Conservation (phyloP, 1,284 basidiomycete species). For the Mycena citricolor region DNA sequence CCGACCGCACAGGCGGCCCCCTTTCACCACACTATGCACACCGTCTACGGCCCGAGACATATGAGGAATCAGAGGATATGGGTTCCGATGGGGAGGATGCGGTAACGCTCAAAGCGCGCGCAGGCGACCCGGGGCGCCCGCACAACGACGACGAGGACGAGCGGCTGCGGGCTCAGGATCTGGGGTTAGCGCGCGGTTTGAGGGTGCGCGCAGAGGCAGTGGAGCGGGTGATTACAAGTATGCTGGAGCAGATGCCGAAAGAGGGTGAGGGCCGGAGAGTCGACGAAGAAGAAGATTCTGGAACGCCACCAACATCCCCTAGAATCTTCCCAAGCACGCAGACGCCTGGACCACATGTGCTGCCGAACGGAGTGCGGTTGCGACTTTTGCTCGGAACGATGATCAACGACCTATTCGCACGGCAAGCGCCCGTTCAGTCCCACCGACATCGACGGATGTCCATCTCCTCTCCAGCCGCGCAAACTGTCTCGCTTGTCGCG, state of each 20-base stretch:
- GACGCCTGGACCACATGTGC: slow-evolving; percentile 49
- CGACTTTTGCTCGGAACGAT: slow-evolving; percentile 69
- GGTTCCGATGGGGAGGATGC: slow-evolving; percentile 65
- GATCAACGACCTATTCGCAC: slow-evolving; percentile 76
- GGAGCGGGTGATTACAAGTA: slow-evolving; percentile 75
- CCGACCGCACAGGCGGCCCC: slow-evolving; percentile 70
- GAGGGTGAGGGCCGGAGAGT: no score
- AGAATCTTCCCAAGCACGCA: slow-evolving; percentile 32
- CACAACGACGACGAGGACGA: slow-evolving; percentile 61
- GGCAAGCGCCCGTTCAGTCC: slow-evolving; percentile 58
- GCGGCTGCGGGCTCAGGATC: slow-evolving; percentile 54
- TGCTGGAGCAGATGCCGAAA: slow-evolving; percentile 77
- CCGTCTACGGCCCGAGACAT: slow-evolving; percentile 68
- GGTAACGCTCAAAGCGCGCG: slow-evolving; percentile 49
- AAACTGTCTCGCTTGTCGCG: slow-evolving; percentile 23
- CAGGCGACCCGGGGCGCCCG: slow-evolving; percentile 49
- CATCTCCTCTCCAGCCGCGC: slow-evolving; percentile 13
- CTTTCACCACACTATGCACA: slow-evolving; percentile 54
- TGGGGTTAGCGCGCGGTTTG: slow-evolving; percentile 58
- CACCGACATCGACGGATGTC: slow-evolving; percentile 45
- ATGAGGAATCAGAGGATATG: slow-evolving; percentile 67
- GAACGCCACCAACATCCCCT: slow-evolving; percentile 53
- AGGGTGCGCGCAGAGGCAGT: slow-evolving; percentile 72
- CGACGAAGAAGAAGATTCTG: slow-evolving; percentile 49
- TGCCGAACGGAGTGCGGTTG: slow-evolving; percentile 79